A percentile compares a stretch with the other conserved stretches of the same genome.
Conservation (phyloP, 345 rosid species). For the Turritis glabra region DNA sequence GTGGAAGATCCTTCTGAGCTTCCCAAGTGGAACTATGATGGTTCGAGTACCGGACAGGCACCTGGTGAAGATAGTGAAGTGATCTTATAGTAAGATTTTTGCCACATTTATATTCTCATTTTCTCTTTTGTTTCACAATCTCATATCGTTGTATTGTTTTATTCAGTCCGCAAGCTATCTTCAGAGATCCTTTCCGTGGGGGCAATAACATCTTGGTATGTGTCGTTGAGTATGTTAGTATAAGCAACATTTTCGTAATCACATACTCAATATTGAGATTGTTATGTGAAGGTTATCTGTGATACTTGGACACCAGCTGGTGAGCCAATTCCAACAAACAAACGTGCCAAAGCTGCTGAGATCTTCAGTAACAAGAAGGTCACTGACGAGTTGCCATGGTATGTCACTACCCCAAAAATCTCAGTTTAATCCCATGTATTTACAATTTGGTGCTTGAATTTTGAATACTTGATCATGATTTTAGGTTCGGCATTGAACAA, state of each 20-base stretch:
- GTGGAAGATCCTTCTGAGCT: slow-evolving; percentile 93
- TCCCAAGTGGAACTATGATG: slow-evolving; percentile 98
- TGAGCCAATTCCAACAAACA: slow-evolving; percentile 98
- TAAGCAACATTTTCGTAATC: neutral
- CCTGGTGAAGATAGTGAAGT: slow-evolving; percentile 99
- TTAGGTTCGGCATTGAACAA: slow-evolving; percentile 96
- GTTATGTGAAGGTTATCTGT: slow-evolving; percentile 66
- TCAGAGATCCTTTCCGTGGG: slow-evolving; percentile 96
- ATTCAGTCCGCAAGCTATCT: slow-evolving; percentile 91
- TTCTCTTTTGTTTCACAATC: neutral
- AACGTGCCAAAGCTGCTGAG: slow-evolving; percentile 85
- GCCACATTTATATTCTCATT: neutral
- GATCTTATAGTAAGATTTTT: slow-evolving; percentile 78
- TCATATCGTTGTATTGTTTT: slow-evolving; percentile 14
- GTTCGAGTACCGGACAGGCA: slow-evolving; percentile 98
- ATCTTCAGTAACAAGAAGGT: slow-evolving; percentile 75
- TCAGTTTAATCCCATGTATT: neutral
- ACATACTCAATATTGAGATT: neutral
- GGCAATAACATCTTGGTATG: slow-evolving; percentile 95
- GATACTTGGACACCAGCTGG: slow-evolving; percentile 93
- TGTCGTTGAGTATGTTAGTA: slow-evolving; percentile 9
- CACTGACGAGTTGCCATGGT: slow-evolving; percentile 77
- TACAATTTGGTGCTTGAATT: neutral
- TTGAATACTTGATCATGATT: neutral
- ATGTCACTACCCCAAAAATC: slow-evolving; percentile 16